These are phyloP conservation scores for Capsicum chinense DNA, from an alignment of 257 asterid genomes.

Conservation along the genomic window DNA sequence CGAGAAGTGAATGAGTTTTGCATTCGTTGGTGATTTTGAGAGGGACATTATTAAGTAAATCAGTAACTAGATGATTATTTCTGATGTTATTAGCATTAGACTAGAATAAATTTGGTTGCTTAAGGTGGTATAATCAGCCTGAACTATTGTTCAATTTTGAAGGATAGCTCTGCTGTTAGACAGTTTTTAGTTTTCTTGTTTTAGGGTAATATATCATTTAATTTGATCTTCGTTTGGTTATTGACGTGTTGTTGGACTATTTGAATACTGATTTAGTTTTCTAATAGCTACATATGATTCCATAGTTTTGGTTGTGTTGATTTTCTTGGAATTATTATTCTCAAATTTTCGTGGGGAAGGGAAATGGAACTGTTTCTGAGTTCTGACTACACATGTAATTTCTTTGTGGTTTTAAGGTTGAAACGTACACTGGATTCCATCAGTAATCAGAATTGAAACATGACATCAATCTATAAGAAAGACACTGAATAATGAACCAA, in stretches of 20 bases:
- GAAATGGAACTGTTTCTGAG: not conserved
- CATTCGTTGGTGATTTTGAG: not conserved
- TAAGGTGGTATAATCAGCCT: not conserved
- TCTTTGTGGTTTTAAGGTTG: not conserved
- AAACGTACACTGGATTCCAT: not conserved
- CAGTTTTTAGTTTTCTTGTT: not conserved
- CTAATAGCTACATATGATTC: not conserved
- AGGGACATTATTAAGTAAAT: not conserved
- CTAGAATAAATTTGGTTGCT: not conserved
- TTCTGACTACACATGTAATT: not conserved
- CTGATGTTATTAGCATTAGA: not conserved
- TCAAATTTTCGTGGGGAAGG: not conserved
- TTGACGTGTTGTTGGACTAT: not conserved
- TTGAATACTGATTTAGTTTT: not conserved
- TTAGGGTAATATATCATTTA: not conserved
- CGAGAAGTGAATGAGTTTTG: not conserved
- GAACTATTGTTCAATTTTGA: not conserved
- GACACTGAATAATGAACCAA: not conserved
- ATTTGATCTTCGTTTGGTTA: not conserved
- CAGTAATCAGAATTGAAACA: not conserved
- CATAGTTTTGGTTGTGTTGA: not conserved
- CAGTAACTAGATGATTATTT: not conserved
- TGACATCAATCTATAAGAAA: not conserved
- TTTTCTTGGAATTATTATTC: not conserved
- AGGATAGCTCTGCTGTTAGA: not conserved